Evolutionary conservation across 495 filamentous ascomycete species (phyloP), one percentile per base, ranked within the genome.

Genomic region (Penicillium crystallinum): DNA sequence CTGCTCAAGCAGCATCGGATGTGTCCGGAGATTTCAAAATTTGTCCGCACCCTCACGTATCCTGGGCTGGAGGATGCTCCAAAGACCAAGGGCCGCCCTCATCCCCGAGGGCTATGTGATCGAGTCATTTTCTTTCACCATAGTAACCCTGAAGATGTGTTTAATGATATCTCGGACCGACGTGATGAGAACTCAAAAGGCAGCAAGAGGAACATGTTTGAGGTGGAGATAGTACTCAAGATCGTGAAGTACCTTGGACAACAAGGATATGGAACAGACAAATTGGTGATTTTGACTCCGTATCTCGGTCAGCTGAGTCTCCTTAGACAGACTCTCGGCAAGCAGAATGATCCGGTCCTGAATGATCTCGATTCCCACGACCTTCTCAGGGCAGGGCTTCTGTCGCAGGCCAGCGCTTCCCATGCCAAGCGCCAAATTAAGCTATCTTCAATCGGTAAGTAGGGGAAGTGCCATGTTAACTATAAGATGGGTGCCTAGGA

Each of bases 301-400:
- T 93, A 93, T 59, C 65, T 82, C 0, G 86, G 85, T 0, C 88
- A 91, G 59, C 71, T 92, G 0, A 73, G 68, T 3, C 72, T 85
- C 1, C 68, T 95, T 0, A 64, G 69, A 2, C 65, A 81, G 0
- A 61, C 61, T 0, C 70, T 95, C 12, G 68, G 72, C 11, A 70
- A 77, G 30, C 74, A 86, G 4, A 77, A 74, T 59, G 79, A 83
- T 43, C 80, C 86, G 0, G 65, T 85, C 0, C 64, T 91, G 33
- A 87, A 85, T 58, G 88, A 92, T 50, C 64, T 90, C 11, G 87
- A 91, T 57, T 80, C 79, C 14, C 69, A 68, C 36, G 86, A 92
- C 46, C 67, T 91, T 0, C 67, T 89, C n/a, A 58, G 74, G 1
- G 84, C 85, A 7, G 87, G 88, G 0, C 52, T 89, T 1, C 22